Evolutionary conservation across 305 asterid genomes (phyloP).

Genomic region (Plantago lanceolata): DNA sequence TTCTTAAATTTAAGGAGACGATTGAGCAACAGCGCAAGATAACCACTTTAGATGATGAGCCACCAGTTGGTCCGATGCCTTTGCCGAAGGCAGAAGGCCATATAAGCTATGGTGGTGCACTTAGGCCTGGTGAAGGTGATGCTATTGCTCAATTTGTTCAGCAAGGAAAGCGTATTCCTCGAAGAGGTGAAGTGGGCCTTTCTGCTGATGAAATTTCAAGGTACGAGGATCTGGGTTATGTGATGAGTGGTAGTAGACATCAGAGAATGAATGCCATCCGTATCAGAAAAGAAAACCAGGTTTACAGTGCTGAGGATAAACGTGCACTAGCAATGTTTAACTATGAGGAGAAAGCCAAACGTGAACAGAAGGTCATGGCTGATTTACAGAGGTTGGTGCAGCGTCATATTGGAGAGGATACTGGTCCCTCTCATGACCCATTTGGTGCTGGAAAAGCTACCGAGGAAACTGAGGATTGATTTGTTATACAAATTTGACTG

Average conservation of each 20-base stretch:
- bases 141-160: conserved; percentile 98
- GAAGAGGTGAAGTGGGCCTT: conserved; percentile 99
- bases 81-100: conserved; percentile 95
- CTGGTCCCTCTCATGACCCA: conserved; percentile 87
- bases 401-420: conserved; percentile 86
- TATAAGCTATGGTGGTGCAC: conserved; percentile 98
- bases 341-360: conserved; percentile 96
- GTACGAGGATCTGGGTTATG: conserved; percentile 90
- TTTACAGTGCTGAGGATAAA: conserved; percentile 96
- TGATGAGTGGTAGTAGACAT: conserved; percentile 99
- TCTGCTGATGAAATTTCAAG: conserved; percentile 92
- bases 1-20: conserved; percentile 61
- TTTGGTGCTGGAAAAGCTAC: conserved; percentile 60
- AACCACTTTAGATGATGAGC: conserved; percentile 52
- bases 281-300: conserved; percentile 97
- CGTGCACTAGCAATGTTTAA: conserved; percentile 96
- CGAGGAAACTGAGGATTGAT: conserved; percentile 61
- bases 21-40: conserved; percentile 51
- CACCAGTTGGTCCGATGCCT: conserved; percentile 87
- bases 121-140: conserved; percentile 99
- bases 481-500: conserved; percentile 2
- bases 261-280: conserved; percentile 99
- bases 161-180: conserved; percentile 99
- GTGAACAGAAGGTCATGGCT: conserved; percentile 98
- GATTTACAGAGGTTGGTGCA: conserved; percentile 94